Evolutionary conservation across 1,284 basidiomycete species (phyloP).

Genomic region (Inonotus hispidus): DNA sequence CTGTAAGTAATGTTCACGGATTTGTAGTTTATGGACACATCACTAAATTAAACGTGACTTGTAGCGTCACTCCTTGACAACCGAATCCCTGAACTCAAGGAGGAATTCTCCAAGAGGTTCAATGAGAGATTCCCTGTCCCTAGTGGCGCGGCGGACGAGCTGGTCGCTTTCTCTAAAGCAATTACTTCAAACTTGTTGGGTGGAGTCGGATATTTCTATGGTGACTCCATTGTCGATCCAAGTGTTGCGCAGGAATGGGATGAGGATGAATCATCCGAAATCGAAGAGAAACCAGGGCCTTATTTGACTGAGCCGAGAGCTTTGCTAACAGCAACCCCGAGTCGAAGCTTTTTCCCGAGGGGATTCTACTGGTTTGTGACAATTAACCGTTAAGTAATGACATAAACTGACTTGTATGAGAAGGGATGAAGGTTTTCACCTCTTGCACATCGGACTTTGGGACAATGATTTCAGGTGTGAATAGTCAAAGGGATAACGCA

Average conservation of each 20-base stretch:
- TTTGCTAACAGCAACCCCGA: constrained; percentile 89
- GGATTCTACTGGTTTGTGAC: constrained; percentile 85
- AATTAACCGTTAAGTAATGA: not conserved
- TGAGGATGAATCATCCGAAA: constrained; percentile 60
- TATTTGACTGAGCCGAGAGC: constrained; percentile 67
- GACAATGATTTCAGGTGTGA: constrained; percentile 81
- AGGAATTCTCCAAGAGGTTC: constrained; percentile 66
- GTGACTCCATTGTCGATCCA: constrained; percentile 82
- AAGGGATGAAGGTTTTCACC: constrained; percentile 95
- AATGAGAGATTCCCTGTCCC: constrained; percentile 63
- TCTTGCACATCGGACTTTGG: constrained; percentile 86
- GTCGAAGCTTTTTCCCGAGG: constrained; percentile 91
- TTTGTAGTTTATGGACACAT: not conserved
- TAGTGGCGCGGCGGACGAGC: constrained; percentile 44
- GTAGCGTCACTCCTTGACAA: constrained; percentile 55
- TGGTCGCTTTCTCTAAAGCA: constrained; percentile 75
- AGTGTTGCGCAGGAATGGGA: constrained; percentile 88
- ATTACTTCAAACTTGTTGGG: constrained; percentile 87
- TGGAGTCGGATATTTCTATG: constrained; percentile 93
- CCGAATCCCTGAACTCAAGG: constrained; percentile 63
- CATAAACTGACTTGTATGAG: not conserved
- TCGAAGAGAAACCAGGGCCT: constrained; percentile 46
- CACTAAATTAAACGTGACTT: constrained; percentile 17
- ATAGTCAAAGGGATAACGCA: not conserved
- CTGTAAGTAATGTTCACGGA: constrained; percentile 40